Evolutionary conservation across 2,329 filamentous ascomycete genomes (phyloP).

Genomic region (Ophiostoma angusticollis): DNA sequence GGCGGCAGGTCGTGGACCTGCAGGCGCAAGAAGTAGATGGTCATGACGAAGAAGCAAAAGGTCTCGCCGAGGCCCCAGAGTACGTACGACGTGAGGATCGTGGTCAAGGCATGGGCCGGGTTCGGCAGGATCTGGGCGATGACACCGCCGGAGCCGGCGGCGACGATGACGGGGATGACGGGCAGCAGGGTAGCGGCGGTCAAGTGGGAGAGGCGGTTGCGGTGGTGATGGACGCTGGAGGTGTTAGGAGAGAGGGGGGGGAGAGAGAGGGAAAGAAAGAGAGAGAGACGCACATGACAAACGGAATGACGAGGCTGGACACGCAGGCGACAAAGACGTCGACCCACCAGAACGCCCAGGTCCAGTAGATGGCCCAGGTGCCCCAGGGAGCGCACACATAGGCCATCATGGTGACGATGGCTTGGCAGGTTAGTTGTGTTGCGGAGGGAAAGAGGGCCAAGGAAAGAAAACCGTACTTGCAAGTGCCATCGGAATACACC

Average conservation of each 20-base stretch:
- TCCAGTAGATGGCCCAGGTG: slow-evolving; percentile 32
- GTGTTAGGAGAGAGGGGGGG: not conserved
- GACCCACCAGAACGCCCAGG: slow-evolving; percentile 42
- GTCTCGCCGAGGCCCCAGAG: slow-evolving; percentile 52
- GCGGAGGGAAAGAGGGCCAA: not conserved
- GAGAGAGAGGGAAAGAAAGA: not conserved
- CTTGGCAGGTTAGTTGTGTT: slow-evolving; percentile 7
- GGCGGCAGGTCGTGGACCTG: slow-evolving; percentile 53
- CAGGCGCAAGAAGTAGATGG: slow-evolving; percentile 57
- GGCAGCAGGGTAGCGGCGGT: slow-evolving; percentile 50
- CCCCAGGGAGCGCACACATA: slow-evolving; percentile 49
- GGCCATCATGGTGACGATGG: slow-evolving; percentile 47
- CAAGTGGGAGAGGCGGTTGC: slow-evolving; percentile 29
- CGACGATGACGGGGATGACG: slow-evolving; percentile 49
- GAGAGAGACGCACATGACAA: slow-evolving; percentile 36
- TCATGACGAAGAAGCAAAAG: slow-evolving; percentile 49
- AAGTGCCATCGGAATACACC: slow-evolving; percentile 50
- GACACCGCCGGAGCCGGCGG: slow-evolving; percentile 49
- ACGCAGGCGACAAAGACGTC: slow-evolving; percentile 33
- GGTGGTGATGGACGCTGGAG: slow-evolving; percentile 15
- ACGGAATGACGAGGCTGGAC: slow-evolving; percentile 35
- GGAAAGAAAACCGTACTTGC: slow-evolving; percentile 24
- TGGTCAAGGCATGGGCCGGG: slow-evolving; percentile 42
- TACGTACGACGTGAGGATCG: slow-evolving; percentile 51
- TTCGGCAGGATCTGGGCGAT: slow-evolving; percentile 48